Evolutionary conservation across 495 filamentous ascomycete genomes (phyloP), one percentile per base, ranked within the genome.

Genomic region (Neurospora sublineolata): DNA sequence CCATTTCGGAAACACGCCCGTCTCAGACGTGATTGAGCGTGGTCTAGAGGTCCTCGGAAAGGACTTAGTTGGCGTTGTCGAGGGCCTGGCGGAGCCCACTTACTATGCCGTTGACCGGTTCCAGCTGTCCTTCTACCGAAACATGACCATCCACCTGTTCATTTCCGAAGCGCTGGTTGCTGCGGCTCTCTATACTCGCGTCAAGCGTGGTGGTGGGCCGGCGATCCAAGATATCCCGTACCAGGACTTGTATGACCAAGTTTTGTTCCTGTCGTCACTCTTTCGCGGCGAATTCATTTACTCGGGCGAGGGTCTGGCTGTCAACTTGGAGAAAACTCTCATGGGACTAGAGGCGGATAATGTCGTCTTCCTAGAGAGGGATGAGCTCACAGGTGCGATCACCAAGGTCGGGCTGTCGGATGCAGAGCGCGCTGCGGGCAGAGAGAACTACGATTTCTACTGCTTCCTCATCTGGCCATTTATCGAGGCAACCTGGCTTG

Each of bases 391-490:
- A 18, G 85, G 84, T 0, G 81, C 82, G 0, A 89, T 94, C 12
- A 80, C 82, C 1, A 90, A 83, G 52, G 82, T 97, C 12, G 92
- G 91, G 18, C 83, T 98, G n/a, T 89, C 90, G 9, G 88, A 91
- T 18, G 78, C 84, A 2, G 94, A 99, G 79, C 86, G 94, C 27
- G 82, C 84, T 3, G 88, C 86, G 41, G 95, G 94, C 3, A 84
- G 94, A 30, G 94, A 98, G 77, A 97, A 97, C 76, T 98, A 90
- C 77, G 95, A 98, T 76, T 99, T 98, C 80, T 97, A 99, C 81
- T 97, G 94, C 80, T 98, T 97, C 85, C 81, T 98, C 27, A 93
- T 98, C 73, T 98, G 95, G 95, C 95, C 95, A 0, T 98, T 98
- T 76, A 93, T 97, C 71, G 95, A 99, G 78, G 90, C 93, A 0